Evolutionary conservation across 371 early-diverging fungal genomes (phyloP), one percentile per base, ranked within the genome.

Genomic region (Mortierella sp.): DNA sequence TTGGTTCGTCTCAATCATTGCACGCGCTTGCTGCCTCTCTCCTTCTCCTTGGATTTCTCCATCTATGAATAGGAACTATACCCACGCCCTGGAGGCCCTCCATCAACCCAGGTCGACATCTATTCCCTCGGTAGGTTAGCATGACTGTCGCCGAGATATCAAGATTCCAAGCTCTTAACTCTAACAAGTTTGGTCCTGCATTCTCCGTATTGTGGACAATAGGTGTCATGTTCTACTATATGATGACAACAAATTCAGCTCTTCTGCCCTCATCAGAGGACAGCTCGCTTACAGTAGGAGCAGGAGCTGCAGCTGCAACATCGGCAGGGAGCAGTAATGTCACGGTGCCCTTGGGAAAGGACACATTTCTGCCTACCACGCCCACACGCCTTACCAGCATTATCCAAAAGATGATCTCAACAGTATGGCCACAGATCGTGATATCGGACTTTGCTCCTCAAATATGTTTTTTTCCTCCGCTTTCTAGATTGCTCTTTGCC

Each of bases 161-260:
- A 9, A 37, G 37, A 37, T 9, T 9, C 37, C 37, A 5, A 5
- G 37, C 37, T 37, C 37, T 37, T 37, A 9, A 9, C 37, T 37
- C 37, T 37, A 37, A 37, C 37, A 9, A 37, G 37, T 37, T 37
- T 37, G 37, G 9, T 37, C 37, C 37, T 37, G 37, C 37, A 37
- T 37, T 37, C 37, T 37, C 9, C 37, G 37, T 9, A n/a, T n/a
- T n/a, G n/a, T n/a, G n/a, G 4, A 1, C 7, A 3, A 55, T 51
- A 75, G 75, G 77, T 14, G 66, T 68, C 23, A 68, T 77, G 72
- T 77, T 77, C 47, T 77, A 77, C 45, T 77, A 72, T 43, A 53
- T 66, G 26, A 55, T 68, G 58, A 72, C 77, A 12, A 63, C 72
- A n/a, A 64, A 77, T 50, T 57, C 67, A 23, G 52, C 66, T 3